Conservation (phyloP, 208 protist species). For the Trypanosoma scelopori region DNA sequence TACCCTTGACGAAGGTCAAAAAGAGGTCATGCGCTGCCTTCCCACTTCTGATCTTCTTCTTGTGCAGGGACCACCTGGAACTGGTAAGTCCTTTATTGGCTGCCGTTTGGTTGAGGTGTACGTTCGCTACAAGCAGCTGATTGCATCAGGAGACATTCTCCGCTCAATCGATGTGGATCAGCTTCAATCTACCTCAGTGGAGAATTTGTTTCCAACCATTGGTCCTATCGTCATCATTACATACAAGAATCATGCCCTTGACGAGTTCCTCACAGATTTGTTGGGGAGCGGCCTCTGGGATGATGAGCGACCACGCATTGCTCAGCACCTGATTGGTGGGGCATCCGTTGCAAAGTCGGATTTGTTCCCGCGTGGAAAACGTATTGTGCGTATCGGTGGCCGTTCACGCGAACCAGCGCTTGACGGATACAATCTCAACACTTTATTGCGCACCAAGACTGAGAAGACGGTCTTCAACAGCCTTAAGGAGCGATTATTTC, state of each 20-base stretch:
- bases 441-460: conserved; percentile 52
- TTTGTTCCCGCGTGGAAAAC: conserved; percentile 71
- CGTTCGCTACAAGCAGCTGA: conserved; percentile 86
- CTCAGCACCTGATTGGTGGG: conserved; percentile 36
- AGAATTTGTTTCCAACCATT: conserved; percentile 66
- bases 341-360: conserved; percentile 30
- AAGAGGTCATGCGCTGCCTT: conserved; percentile 68
- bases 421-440: conserved; percentile 74
- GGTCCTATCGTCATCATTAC: conserved; percentile 92
- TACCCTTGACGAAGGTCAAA: conserved; percentile 76
- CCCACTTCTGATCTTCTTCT: conserved; percentile 74
- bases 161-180: conserved; percentile 79
- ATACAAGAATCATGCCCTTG: conserved; percentile 96
- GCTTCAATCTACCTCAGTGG: conserved; percentile 43
- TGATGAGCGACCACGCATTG: conserved; percentile 45
- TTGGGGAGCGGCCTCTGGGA: conserved; percentile 75
- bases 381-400: conserved; percentile 87
- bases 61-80: conserved; percentile 93
- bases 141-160: conserved; percentile 85
- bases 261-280: conserved; percentile 91
- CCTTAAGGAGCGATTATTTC: conserved; percentile 70
- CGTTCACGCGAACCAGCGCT: conserved; percentile 73
- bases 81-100: conserved; percentile 95
- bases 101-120: conserved; percentile 89
- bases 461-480: conserved; percentile 73